These are phyloP conservation scores for Populus tomentosa DNA, from an alignment of 441 rosid species.

Conservation along the genomic window DNA sequence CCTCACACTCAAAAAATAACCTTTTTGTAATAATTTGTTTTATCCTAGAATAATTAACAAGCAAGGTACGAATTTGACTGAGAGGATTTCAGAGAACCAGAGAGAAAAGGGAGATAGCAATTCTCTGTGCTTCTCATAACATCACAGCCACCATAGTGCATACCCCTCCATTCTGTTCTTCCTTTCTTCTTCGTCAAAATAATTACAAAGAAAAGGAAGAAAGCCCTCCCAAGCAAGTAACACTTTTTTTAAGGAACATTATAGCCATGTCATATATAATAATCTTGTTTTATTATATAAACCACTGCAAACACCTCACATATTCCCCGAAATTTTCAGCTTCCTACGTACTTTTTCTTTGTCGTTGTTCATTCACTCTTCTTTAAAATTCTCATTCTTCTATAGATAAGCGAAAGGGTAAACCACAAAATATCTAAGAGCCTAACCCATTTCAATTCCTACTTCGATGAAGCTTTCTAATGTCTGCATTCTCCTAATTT, in stretches of 20 bases:
- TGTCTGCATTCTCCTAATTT: conserved; percentile 43
- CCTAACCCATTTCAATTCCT: background rate
- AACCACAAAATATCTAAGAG: background rate
- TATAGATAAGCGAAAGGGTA: conserved; percentile 15
- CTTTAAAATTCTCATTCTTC: background rate
- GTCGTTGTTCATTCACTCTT: conserved; percentile 2
- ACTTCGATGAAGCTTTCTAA: conserved; percentile 43
- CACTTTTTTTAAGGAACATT: background rate
- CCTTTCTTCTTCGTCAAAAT: conserved; percentile 23
- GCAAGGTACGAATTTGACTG: conserved; percentile 37
- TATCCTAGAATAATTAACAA: conserved; percentile 25
- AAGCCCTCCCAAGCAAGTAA: conserved; percentile 14
- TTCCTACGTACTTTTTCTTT: conserved; percentile 10
- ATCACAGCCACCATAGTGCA: conserved; percentile 3
- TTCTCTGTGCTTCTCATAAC: background rate
- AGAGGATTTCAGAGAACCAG: background rate
- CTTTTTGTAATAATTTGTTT: background rate
- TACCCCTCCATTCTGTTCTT: conserved; percentile 3
- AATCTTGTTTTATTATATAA: conserved; percentile 29
- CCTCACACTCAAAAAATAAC: background rate
- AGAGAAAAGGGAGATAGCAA: background rate
- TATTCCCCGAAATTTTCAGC: conserved; percentile 20
- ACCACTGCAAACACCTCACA: conserved; percentile 14
- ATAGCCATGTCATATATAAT: background rate
- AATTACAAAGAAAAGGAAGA: conserved; percentile 11